Conservation (phyloP, 2,329 filamentous ascomycete genomes). For the Colletotrichum neosansevieriae region DNA sequence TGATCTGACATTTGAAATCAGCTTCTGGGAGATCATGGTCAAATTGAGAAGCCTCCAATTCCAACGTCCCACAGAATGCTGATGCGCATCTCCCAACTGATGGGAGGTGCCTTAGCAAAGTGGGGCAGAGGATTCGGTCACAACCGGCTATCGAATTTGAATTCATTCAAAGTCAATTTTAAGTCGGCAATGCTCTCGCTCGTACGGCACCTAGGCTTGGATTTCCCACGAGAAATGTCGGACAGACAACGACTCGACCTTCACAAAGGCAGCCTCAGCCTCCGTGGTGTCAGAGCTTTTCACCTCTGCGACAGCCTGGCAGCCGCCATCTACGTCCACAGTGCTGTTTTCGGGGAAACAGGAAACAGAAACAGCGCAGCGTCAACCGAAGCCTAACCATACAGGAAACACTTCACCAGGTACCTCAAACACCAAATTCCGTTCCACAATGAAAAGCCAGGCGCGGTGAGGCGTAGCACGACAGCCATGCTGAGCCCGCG, state of each 20-base stretch:
- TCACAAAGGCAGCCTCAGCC: too few species aligned
- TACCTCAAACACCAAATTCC: background rate
- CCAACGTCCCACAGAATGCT: constrained; percentile 22
- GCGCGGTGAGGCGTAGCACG: constrained; percentile 33
- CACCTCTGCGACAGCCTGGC: too few species aligned
- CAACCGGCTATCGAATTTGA: background rate
- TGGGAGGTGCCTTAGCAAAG: constrained; percentile 4
- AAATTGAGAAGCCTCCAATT: background rate
- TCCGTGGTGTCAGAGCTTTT: too few species aligned
- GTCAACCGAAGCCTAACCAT: background rate
- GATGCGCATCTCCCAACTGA: constrained; percentile 5
- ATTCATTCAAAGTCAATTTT: background rate
- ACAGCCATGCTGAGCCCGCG: constrained; percentile 32
- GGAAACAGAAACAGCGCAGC: background rate
- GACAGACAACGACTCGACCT: too few species aligned
- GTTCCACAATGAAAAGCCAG: constrained; percentile 11
- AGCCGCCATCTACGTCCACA: too few species aligned
- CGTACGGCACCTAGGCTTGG: too few species aligned
- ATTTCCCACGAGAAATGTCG: too few species aligned
- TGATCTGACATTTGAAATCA: background rate
- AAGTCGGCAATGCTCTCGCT: too few species aligned
- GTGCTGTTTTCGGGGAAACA: too few species aligned
- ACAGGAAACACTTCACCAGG: background rate
- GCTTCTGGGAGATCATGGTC: background rate
- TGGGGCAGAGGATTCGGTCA: constrained; percentile 27